phyloP scores from a whole-genome alignment of 129 eudicot species.

The Flaveria ramosissima region DNA sequence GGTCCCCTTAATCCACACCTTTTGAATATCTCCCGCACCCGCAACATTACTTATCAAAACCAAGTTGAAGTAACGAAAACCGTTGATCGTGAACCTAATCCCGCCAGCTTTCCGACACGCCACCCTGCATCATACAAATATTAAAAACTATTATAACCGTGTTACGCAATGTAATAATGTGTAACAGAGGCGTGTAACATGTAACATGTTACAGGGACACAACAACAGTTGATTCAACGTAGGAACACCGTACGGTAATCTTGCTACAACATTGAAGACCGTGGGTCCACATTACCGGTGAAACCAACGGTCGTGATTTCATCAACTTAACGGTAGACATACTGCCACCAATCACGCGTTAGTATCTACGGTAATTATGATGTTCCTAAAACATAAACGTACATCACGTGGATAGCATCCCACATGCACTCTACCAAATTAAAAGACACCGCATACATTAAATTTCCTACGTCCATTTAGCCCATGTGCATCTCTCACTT shows the following conservation, averaged over 20 bases:
- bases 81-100: neutral
- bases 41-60: neutral
- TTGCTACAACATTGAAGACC: neutral
- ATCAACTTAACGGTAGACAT: neutral
- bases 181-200: neutral
- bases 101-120: neutral
- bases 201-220: neutral
- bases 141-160: neutral
- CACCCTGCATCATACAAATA: neutral
- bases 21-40: neutral
- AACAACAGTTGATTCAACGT: neutral
- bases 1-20: neutral
- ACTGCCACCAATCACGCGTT: neutral
- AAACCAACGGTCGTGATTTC: neutral
- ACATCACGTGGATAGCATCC: neutral
- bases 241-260: neutral
- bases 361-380: neutral
- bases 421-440: constrained; percentile 5
- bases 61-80: constrained; percentile 4
- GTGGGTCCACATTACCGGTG: neutral
- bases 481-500: too few species aligned
- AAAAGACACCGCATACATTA: neutral
- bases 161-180: neutral
- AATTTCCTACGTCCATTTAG: neutral
- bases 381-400: neutral